Evolutionary conservation across 2,329 filamentous ascomycete species (phyloP).

Genomic region (Coleophoma eucalyptorum): DNA sequence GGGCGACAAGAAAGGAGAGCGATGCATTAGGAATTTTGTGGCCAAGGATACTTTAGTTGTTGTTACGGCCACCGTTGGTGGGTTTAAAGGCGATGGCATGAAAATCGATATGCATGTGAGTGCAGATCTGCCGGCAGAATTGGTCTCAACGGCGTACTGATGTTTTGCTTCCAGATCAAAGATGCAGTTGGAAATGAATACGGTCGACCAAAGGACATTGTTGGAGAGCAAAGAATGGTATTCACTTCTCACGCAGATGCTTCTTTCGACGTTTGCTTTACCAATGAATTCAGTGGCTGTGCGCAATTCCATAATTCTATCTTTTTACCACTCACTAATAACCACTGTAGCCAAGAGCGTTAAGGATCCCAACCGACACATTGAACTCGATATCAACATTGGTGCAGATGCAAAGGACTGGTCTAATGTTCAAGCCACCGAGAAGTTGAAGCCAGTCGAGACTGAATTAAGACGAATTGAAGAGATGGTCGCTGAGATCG

Average conservation of each 20-base stretch:
- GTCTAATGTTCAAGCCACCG: slow-evolving; percentile 90
- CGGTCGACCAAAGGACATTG: slow-evolving; percentile 83
- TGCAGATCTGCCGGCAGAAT: slow-evolving; percentile 16
- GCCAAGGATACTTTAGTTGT: slow-evolving; percentile 89
- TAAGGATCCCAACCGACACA: slow-evolving; percentile 53
- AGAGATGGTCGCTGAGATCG: slow-evolving; percentile 85
- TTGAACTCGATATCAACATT: slow-evolving; percentile 41
- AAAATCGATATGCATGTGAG: slow-evolving; percentile 88
- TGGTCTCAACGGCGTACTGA: slow-evolving; percentile 6
- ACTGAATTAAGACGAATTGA: slow-evolving; percentile 90
- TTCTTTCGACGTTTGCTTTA: slow-evolving; percentile 94
- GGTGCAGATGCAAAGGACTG: slow-evolving; percentile 77
- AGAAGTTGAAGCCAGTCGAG: slow-evolving; percentile 97
- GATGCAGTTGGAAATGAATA: slow-evolving; percentile 97
- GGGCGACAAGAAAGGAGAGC: slow-evolving; percentile 65
- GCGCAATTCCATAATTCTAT: slow-evolving; percentile 33
- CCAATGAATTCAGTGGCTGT: slow-evolving; percentile 74
- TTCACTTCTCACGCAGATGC: slow-evolving; percentile 92
- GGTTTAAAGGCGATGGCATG: slow-evolving; percentile 88
- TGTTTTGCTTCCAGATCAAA: slow-evolving; percentile 63
- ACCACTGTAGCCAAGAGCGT: slow-evolving; percentile 12
- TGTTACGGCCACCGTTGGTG: slow-evolving; percentile 84
- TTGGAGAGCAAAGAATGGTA: slow-evolving; percentile 76
- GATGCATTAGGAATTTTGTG: slow-evolving; percentile 97
- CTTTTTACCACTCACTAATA: slow-evolving; percentile 3